phyloP scores from a whole-genome alignment of 73 alveolate genomes.

The Paraurostyla sp. region DNA sequence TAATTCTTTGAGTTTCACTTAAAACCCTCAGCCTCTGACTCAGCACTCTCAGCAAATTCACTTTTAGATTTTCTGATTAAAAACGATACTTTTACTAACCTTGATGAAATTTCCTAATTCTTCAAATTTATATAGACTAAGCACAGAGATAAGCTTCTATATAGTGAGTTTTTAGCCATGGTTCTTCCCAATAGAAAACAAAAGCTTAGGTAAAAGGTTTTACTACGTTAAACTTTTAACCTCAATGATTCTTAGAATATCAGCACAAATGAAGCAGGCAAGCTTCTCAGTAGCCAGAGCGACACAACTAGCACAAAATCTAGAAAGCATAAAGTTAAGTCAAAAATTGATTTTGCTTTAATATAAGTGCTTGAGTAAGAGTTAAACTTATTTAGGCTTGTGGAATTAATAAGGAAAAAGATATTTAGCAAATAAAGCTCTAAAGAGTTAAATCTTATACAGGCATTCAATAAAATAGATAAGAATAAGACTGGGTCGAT shows the following conservation, averaged over 20 bases:
- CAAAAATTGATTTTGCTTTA: conserved; percentile 32
- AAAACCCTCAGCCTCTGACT: neutral
- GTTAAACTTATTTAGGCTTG: conserved; percentile 11
- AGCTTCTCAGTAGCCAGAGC: neutral
- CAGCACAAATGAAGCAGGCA: too few relatives aligned
- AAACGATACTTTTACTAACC: neutral
- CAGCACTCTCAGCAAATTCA: neutral
- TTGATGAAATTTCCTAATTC: neutral
- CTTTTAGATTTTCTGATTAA: neutral
- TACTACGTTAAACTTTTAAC: neutral
- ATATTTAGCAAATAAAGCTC: neutral
- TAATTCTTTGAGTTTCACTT: neutral
- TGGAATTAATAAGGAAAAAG: neutral
- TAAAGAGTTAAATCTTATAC: neutral
- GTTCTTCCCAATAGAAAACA: conserved; percentile 23
- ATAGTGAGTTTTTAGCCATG: conserved; percentile 23
- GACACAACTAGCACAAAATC: neutral
- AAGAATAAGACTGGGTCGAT: neutral
- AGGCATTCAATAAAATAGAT: conserved; percentile 48
- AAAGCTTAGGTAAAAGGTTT: conserved; percentile 35
- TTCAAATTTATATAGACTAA: neutral
- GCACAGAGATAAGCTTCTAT: neutral
- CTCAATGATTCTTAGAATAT: too few relatives aligned
- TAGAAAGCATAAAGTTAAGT: neutral
- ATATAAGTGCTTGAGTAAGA: conserved; percentile 26